These are phyloP conservation scores for Wickerhamiella shivajii DNA, from an alignment of 805 yeast species.

Conservation along the genomic window DNA sequence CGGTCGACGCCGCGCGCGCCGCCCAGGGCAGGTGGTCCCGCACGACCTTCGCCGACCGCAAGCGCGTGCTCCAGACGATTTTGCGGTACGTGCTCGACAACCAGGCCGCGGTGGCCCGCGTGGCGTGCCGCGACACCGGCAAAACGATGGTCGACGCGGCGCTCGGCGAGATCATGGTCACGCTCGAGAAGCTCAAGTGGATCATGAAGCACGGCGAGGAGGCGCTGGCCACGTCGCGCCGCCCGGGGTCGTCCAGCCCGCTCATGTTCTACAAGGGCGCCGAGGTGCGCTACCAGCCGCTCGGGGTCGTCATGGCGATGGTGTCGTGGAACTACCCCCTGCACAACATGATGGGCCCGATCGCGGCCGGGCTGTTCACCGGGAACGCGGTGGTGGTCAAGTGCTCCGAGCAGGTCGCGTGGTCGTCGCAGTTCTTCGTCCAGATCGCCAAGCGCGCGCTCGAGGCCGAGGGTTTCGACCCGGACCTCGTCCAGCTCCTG, in stretches of 20 bases:
- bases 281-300: constrained; percentile 84
- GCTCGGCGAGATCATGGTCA: constrained; percentile 80
- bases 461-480: constrained; percentile 58
- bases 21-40: constrained; percentile 42
- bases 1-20: constrained; percentile 35
- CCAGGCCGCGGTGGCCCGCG: constrained; percentile 75
- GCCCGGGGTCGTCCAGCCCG: constrained; percentile 79
- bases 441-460: constrained; percentile 59
- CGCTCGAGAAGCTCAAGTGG: constrained; percentile 89
- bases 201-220: constrained; percentile 66
- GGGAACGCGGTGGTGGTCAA: constrained; percentile 87
- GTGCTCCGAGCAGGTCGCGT: constrained; percentile 90
- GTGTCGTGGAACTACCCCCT: constrained; percentile 97
- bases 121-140: constrained; percentile 94
- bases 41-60: constrained; percentile 49
- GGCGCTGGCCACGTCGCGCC: constrained; percentile 49
- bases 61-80: constrained; percentile 56
- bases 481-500: constrained; percentile 72
- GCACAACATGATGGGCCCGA: constrained; percentile 86
- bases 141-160: constrained; percentile 92
- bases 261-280: constrained; percentile 85
- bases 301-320: constrained; percentile 77
- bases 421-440: constrained; percentile 78
- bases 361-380: constrained; percentile 74
- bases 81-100: constrained; percentile 57